Conservation (phyloP, 2,329 filamentous ascomycete genomes). For the Conoideocrella luteorostrata region DNA sequence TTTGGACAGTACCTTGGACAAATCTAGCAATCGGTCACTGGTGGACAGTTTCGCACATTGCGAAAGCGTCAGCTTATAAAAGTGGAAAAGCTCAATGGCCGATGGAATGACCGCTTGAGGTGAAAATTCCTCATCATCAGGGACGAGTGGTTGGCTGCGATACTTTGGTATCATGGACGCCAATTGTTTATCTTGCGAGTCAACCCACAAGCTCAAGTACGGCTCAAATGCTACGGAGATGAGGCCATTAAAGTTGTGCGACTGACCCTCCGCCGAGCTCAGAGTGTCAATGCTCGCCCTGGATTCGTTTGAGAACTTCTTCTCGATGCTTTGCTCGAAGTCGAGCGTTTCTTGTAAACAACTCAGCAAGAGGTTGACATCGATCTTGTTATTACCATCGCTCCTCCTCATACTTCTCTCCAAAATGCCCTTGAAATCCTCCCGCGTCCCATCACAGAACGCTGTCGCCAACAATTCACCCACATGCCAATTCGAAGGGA, state of each 20-base stretch:
- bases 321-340: constrained; percentile 89
- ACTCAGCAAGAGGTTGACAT: constrained; percentile 81
- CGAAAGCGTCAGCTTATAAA: constrained; percentile 85
- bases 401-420: constrained; percentile 76
- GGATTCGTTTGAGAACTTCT: constrained; percentile 66
- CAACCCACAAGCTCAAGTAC: constrained; percentile 94
- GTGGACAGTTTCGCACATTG: constrained; percentile 97
- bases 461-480: constrained; percentile 84
- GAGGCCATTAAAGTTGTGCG: constrained; percentile 75
- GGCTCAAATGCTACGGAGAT: constrained; percentile 97
- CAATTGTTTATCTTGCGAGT: constrained; percentile 87
- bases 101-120: constrained; percentile 84
- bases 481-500: constrained; percentile 82
- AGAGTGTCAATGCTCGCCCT: constrained; percentile 86
- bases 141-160: constrained; percentile 70
- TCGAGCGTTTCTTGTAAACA: constrained; percentile 94
- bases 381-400: constrained; percentile 72
- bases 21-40: constrained; percentile 74
- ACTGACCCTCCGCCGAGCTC: constrained; percentile 68
- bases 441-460: constrained; percentile 91
- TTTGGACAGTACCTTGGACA: constrained; percentile 80
- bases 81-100: constrained; percentile 94
- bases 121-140: constrained; percentile 86
- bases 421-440: constrained; percentile 91
- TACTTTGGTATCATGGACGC: constrained; percentile 82